Percentiles rank a stretch among this genome's conserved stretches.
These are phyloP conservation scores for Stagonosporopsis rhizophila DNA, from an alignment of 2,329 filamentous ascomycete species.

Conservation along the genomic window DNA sequence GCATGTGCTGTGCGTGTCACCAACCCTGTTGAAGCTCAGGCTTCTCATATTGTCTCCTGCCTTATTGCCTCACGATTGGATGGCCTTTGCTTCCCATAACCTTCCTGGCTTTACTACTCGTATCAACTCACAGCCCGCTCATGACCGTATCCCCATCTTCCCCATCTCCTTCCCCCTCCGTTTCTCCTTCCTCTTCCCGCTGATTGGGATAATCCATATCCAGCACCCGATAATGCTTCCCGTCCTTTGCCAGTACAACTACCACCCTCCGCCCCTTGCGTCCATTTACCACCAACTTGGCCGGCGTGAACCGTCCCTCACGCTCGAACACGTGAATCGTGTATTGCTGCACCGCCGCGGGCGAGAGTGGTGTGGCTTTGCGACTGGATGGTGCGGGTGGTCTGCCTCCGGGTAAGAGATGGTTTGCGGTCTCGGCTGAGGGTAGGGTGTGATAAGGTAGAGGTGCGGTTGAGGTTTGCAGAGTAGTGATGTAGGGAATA, in stretches of 20 bases:
- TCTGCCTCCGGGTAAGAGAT: conserved; percentile 18
- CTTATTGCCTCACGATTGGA: too few species aligned
- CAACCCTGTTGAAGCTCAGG: background rate
- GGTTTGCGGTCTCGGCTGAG: background rate
- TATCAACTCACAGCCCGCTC: conserved; percentile 24
- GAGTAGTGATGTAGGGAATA: conserved; percentile 28
- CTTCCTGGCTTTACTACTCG: background rate
- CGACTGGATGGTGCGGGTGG: conserved; percentile 2
- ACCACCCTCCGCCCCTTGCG: conserved; percentile 60
- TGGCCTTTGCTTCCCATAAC: too few species aligned
- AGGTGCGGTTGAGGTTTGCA: background rate
- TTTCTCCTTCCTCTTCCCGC: conserved; percentile 25
- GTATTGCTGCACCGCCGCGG: conserved; percentile 23
- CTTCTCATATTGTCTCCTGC: background rate
- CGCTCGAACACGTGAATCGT: conserved; percentile 57
- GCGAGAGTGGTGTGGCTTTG: conserved; percentile 9
- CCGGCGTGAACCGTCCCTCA: conserved; percentile 55
- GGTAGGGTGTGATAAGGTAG: conserved; percentile 14
- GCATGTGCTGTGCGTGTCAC: background rate
- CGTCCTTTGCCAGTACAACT: conserved; percentile 62
- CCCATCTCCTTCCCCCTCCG: conserved; percentile 2
- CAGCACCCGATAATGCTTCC: conserved; percentile 62
- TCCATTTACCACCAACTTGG: conserved; percentile 63
- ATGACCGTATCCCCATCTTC: conserved; percentile 20
- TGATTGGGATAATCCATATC: conserved; percentile 58